Base-by-base conservation (phyloP, 2,329 filamentous ascomycete species). In the Didymella exigua region DNA sequence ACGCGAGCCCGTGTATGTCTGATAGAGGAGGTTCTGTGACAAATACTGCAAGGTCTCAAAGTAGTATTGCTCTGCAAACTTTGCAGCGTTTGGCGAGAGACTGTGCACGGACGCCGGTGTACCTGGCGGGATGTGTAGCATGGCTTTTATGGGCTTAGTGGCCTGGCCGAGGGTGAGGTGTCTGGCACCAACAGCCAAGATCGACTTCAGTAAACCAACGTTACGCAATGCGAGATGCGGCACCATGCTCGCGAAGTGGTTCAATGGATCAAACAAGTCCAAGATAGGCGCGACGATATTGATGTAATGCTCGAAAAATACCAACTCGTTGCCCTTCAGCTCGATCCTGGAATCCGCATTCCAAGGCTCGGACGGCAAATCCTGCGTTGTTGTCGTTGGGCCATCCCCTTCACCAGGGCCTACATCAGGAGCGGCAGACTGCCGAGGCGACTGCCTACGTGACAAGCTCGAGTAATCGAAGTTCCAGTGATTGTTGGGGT, bases 11-110 rank as follows among this genome's bases (percentile, higher is more conserved):
- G 81, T 82, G 62, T 87, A 88, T 0, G 79, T 81, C 2, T 81
- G 76, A 61, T 84, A 84, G 5, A 81, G 77, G 69, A 88, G 80
- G 0, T 85, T 84, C 31, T 81, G 80, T 45, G 84, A 82, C 0
- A 87, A 73, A 57, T 87, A 87, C 49, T 85, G 82, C 0, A 88
- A 73, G 0, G 84, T 86, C 63, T 87, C 83, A 59, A 84, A 83
- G 62, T 87, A 87, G 56, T 86, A 87, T 81, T 70, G 67, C 21
- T 82, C 68, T 2, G 67, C 67, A 24, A 41, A 78, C 73, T 43
- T 75, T 63, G 57, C 77, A 4, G 68, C 66, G 6, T 66, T 70
- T 10, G 59, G 60, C 3, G 63, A 51, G 1, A 62, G 41, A 33
- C 57, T 63, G 8, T 49, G 40, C 14, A 58, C 48, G 16, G 60